Base-by-base conservation (phyloP, 495 filamentous ascomycete species). In the Neohortaea acidophila region DNA sequence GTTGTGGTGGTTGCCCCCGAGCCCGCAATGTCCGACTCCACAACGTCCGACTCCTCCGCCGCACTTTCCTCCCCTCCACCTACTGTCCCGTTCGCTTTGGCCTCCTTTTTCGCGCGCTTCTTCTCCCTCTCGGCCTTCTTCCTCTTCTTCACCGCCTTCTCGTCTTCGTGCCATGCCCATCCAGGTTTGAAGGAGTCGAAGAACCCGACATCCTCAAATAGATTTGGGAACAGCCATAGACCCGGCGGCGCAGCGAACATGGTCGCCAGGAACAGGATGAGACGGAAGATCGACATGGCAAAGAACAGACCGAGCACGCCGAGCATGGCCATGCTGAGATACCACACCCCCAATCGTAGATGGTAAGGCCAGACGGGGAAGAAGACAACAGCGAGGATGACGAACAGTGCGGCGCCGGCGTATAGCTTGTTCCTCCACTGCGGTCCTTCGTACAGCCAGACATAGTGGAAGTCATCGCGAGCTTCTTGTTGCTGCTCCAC, bases 191-290 rank as follows among this genome's bases (percentile, higher is more conserved):
- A 99, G 59, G 81, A 91, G 45, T 99, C 91, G 53, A 96, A 79
- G 60, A 99, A 94, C 6, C 87, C 89, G 30, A 99, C 91, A 56
- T 99, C 91, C 59, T 96, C 91, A 61, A 94, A 99, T 15, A 99
- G 58, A 55, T 99, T 99, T 31, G 91, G 91, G 66, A 84, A 99
- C 31, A 99, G 67, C 91, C 91, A 99, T 21, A 99, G 66, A 45
- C 91, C 91, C 1, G 87, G 89, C 11, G 84, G 67, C 8, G 74
- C 69, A 6, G 72, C 66, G 53, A 96, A 87, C 49, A 92, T 81
- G 9, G 91, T 96, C 54, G 87, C 60, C 50, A 79, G 79, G 63
- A 96, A 99, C n/a, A 99, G 63, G 37, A 96, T 92, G 15, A 96
- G 67, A 38, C 91, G 72, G 70, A 96, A 83, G 48, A 99, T 87